These are phyloP conservation scores for Coemansia sp. DNA, from an alignment of 192 early-diverging fungal genomes.

Conservation along the genomic window DNA sequence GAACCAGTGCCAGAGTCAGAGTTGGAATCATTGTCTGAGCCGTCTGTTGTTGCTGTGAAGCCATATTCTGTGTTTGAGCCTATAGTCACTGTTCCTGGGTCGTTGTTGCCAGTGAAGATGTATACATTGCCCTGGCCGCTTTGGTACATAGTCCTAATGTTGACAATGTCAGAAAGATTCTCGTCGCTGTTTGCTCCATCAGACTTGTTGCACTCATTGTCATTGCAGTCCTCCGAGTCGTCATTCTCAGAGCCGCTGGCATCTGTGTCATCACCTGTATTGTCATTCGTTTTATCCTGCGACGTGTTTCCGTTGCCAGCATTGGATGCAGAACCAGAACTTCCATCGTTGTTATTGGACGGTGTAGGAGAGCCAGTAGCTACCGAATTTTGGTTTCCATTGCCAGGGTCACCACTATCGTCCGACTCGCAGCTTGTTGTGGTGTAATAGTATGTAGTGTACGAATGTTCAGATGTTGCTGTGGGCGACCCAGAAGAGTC, in stretches of 20 bases:
- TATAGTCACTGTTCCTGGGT: not conserved
- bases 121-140: not conserved
- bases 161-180: not conserved
- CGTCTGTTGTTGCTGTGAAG: too few relatives aligned
- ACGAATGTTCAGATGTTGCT: not conserved
- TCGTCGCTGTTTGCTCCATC: not conserved
- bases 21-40: too few relatives aligned
- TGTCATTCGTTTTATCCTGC: too few relatives aligned
- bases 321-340: not conserved
- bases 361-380: not conserved
- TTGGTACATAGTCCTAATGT: not conserved
- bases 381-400: not conserved
- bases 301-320: not conserved
- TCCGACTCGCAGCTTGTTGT: conserved; percentile 6
- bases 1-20: not conserved
- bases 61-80: not conserved
- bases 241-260: not conserved
- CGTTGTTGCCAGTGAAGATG: not conserved
- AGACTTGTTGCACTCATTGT: not conserved
- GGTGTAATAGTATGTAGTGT: conserved; percentile 2
- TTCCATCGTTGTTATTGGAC: not conserved
- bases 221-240: not conserved
- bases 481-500: not conserved
- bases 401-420: not conserved
- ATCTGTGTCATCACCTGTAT: not conserved